These are phyloP conservation scores for Tuber umbilicatum DNA, from an alignment of 495 filamentous ascomycete species.

Conservation along the genomic window DNA sequence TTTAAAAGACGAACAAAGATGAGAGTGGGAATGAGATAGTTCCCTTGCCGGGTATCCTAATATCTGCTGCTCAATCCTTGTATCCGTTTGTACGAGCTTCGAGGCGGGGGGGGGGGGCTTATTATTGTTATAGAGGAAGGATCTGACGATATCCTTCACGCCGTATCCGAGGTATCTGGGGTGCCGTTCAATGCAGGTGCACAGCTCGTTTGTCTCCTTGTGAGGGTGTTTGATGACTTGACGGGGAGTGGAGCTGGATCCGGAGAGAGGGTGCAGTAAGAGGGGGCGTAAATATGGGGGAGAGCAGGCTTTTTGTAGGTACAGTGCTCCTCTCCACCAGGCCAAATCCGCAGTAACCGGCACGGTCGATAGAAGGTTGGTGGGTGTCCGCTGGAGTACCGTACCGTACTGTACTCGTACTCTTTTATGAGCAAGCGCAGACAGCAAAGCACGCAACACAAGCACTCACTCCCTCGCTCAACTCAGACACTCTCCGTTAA, in stretches of 20 bases:
- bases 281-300: conserved; percentile 30
- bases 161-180: neutral
- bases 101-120: neutral
- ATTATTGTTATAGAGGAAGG: neutral
- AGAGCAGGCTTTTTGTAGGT: conserved; percentile 27
- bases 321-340: neutral
- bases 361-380: neutral
- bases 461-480: neutral
- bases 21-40: neutral
- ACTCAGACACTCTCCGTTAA: neutral
- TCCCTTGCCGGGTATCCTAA: neutral
- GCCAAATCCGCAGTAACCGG: neutral
- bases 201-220: neutral
- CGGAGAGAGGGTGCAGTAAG: conserved; percentile 16
- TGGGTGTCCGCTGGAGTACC: neutral
- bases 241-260: conserved; percentile 9
- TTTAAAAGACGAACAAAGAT: neutral
- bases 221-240: neutral
- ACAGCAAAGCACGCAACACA: conserved; percentile 27
- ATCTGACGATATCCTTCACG: neutral
- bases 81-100: neutral
- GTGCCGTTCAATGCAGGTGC: neutral
- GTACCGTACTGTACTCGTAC: no score
- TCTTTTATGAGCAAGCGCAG: conserved; percentile 17
- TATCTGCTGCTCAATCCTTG: neutral